Evolutionary conservation across 1,284 basidiomycete genomes (phyloP), one percentile per base, ranked within the genome.

Genomic region (Sutorius eximius): DNA sequence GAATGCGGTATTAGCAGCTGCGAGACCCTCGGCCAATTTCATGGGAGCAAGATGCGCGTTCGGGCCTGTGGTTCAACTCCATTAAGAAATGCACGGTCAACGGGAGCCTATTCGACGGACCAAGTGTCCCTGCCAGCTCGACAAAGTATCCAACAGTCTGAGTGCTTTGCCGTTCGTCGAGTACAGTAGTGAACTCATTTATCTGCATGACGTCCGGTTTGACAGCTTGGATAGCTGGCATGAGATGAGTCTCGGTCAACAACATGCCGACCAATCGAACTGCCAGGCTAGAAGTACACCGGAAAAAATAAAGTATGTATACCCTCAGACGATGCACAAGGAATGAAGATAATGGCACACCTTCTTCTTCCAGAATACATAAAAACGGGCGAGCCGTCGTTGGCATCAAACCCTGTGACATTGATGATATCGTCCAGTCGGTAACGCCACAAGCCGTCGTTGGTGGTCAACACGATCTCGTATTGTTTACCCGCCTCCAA

Each of bases 361-460:
- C 46, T 24, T 49, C 45, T 40, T 34, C 57, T 45, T 16, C 53
- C 52, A 2, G 49, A 37, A 33, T 24, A 41, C 24, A 22, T n/a
- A 11, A 60, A 49, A 20, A 60, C 12, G 3, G 59, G 53, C 6
- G 46, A 48, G 20, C 58, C 50, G n/a, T 45, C 29, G 3, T 41
- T 38, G 2, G 12, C 47, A 24, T 45, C 42, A 30, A 61, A 60
- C n/a, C 55, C 55, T 12, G 34, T 18, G 10, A 55, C 8, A 2
- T 48, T 36, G 3, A 58, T n/a, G 20, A 51, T 24, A 32, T 60
- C 55, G 10, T 34, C 59, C 34, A 57, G 30, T 6, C 32, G 42
- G 41, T 57, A 60, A 37, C 52, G 49, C 55, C 59, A 60, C 30
- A 60, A n/a, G n/a, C 59, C 59, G 7, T 55, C 34, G 13, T 37